Base-by-base conservation (phyloP, 257 asterid genomes). In the Penstemon newberryi region DNA sequence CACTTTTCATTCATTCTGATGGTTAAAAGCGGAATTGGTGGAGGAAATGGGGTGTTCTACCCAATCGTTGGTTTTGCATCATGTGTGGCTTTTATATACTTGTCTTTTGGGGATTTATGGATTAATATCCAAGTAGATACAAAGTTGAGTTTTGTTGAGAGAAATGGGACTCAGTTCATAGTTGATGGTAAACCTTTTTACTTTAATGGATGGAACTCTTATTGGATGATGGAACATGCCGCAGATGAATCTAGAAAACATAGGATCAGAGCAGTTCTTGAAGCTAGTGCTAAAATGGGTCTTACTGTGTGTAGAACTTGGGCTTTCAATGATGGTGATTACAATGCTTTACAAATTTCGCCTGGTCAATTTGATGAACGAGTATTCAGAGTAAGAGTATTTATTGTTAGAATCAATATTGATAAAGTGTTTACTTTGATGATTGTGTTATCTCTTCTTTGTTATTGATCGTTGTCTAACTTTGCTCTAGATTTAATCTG, bases 201-300 rank as follows among this genome's bases (percentile, higher is more conserved):
- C 47, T 77, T 93, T 40, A 93, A 90, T 81, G 98, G 98, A 6
- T 93, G 98, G 98, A 93, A 93, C 58, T 90, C 97, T 64, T 93
- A 93, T 62, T 93, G 98, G 98, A 72, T 93, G 89, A 93, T 93
- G 98, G 97, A 93, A 70, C 91, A 90, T 71, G 92, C 94, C 62
- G 97, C 80, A 51, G 98, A 93, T 63, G 84, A 71, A 8, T 80
- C 70, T 41, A 88, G 76, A 5, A 86, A 82, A 63, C 82, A 77
- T 4, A 87, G 84, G 78, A 80, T 90, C 69, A 79, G 86, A 78
- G 76, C 78, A 12, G 78, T 93, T 77, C 81, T 93, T 70, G 90
- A 88, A 77, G 75, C 86, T 62, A 90, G 95, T 71, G 97, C 98
- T 5, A 90, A 75, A 73, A 93, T 93, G 98, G 98, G 98, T 3